These are phyloP conservation scores for Teratosphaeria gauchensis DNA, from an alignment of 2,329 filamentous ascomycete genomes.

Conservation along the genomic window DNA sequence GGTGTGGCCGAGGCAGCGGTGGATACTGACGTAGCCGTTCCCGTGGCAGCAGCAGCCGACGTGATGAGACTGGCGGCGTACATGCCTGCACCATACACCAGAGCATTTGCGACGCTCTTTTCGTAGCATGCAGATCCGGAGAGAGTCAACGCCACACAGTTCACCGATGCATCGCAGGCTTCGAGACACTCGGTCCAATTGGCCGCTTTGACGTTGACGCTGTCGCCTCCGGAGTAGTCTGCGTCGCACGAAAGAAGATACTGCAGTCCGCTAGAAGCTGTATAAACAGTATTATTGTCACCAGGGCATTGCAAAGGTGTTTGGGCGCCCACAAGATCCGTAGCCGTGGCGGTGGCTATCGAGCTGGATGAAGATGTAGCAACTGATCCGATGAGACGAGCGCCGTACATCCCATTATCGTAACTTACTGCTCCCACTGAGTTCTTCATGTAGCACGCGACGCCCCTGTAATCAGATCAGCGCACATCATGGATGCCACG, in stretches of 20 bases:
- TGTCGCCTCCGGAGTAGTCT: constrained; percentile 21
- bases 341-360: background rate
- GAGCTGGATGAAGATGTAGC: background rate
- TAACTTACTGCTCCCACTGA: background rate
- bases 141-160: constrained; percentile 17
- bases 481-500: background rate
- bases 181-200: constrained; percentile 16
- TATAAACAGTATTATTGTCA: constrained; percentile 14
- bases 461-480: background rate
- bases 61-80: constrained; percentile 1
- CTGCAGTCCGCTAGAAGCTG: constrained; percentile 10
- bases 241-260: constrained; percentile 22
- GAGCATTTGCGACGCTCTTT: background rate
- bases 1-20: background rate
- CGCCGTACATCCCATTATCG: background rate
- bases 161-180: constrained; percentile 10
- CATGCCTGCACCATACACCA: background rate
- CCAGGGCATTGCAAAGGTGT: constrained; percentile 12
- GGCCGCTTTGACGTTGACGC: constrained; percentile 8
- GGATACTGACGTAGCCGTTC: background rate
- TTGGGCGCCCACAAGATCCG: background rate
- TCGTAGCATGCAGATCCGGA: constrained; percentile 12
- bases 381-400: background rate
- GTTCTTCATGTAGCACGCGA: background rate
- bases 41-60: background rate